Conservation (phyloP, 805 yeast genomes). For the Wickerhamiella australiensis region DNA sequence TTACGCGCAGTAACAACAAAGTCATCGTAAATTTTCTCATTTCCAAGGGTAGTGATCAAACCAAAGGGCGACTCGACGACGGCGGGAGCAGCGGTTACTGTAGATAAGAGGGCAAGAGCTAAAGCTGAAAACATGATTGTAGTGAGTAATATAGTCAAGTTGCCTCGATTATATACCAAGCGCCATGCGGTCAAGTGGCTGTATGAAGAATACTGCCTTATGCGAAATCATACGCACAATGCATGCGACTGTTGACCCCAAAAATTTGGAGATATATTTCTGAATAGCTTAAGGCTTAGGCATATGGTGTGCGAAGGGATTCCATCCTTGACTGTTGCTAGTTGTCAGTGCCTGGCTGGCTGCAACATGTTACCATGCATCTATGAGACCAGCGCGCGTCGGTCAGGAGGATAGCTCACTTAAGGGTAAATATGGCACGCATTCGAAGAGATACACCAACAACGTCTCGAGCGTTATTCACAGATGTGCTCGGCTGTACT, state of each 20-base stretch:
- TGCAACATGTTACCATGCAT: no score
- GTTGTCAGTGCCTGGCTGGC: no score
- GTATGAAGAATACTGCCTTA: not conserved
- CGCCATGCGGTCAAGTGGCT: not conserved
- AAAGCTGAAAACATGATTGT: conserved; percentile 8
- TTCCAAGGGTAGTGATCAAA: conserved; percentile 1
- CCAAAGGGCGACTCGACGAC: conserved; percentile 12
- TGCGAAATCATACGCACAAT: conserved; percentile 1
- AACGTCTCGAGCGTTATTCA: no score
- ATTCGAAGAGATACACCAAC: no score
- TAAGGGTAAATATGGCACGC: no score
- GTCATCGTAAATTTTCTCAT: conserved; percentile 1
- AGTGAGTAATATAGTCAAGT: not conserved
- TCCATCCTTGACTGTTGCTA: no score
- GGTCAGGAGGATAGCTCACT: no score
- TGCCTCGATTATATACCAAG: not conserved
- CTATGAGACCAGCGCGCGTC: no score
- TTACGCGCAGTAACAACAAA: conserved; percentile 8
- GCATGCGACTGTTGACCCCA: not conserved
- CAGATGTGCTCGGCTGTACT: no score
- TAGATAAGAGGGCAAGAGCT: conserved; percentile 17
- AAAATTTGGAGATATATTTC: no score
- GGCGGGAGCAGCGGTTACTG: conserved; percentile 18
- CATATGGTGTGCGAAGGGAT: no score
- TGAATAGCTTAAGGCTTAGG: no score